Base-by-base conservation (phyloP, 805 yeast species). In the Sugiyamaella marilandica region DNA sequence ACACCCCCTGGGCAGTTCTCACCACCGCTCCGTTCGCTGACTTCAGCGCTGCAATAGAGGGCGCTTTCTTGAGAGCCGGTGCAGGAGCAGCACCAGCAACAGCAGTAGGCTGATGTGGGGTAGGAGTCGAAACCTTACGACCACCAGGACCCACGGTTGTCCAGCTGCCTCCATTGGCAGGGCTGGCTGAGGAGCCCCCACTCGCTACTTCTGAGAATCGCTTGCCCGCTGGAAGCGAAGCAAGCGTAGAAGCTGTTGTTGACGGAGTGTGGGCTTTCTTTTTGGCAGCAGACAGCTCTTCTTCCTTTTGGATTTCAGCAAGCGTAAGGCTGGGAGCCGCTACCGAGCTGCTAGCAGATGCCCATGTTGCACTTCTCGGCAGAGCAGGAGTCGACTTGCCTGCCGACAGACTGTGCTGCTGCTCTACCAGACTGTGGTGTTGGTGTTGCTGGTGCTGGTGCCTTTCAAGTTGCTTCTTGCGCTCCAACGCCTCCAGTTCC, bases 71-170 rank as follows among this genome's bases (percentile, higher is more conserved):
- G 18, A 41, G 32, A 9, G 10, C 29, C 9, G 47, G 41, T 5
- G 43, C 14, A 32, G 34, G 51, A 14, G 19, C 24, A 31, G 53
- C 45, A 4, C 36, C 19, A 10, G 13, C 18, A 19, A 49, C 47
- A 13, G 55, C 48, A 13, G 53, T 49, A 19, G 45, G 18, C 10
- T 51, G 32, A 10, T 52, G 45, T n/a, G 54, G 50, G 7, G 51
- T 49, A 10, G 50, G 52, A 26, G 54, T 29, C 16, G 52, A 44
- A 8, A 50, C 88, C 56, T 81, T 80, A 68, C 87, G 87, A 2
- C 84, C 92, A 36, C 96, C 95, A 0, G 95, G 88, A 10, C 68
- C 68, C 19, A 66, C 65, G 5, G 69, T 63, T 13, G 66, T 61
- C 67, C 69, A 69, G 36, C 47, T 47, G n/a, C 47, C 55, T 19